Evolutionary conservation across 1,284 basidiomycete species (phyloP), one percentile per base, ranked within the genome.

Genomic region (Ustilago vetiveriae): DNA sequence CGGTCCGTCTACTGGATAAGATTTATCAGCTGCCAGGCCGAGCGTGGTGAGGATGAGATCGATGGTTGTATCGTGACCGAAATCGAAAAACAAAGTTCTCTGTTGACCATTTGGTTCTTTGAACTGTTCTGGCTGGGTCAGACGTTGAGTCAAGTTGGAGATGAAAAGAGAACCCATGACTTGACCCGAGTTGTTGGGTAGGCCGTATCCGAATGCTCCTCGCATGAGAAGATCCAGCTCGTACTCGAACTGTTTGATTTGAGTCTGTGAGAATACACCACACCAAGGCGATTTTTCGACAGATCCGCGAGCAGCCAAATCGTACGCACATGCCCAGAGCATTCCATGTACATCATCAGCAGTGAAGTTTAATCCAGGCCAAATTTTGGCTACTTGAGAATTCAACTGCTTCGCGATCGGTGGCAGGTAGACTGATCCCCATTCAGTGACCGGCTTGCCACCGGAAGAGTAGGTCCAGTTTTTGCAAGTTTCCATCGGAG

Each of bases 51-150:
- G 71, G 24, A 83, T 83, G 27, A 85, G 51, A 62, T 86, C 84
- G 64, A 86, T 84, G n/a, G 83, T 85, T 6, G 83, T 85, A 56
- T 86, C 85, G 65, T 86, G 85, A 2, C 83, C 85, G 66, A 86
- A 86, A 73, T 86, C 84, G 46, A 87, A 76, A 23, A 40, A 45
- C 11, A 50, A 19, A 16, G 32, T 62, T 21, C 45, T 40, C 10
- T 45, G 50, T 3, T 35, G n/a, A 6, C 62, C 62, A 26, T 53
- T 38, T 1, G 50, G 42, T 9, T 58, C 62, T 9, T 48, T 53
- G 21, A 58, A 65, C 17, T 10, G 9, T 11, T 54, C 36, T 8
- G 44, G 41, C 6, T 46, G 22, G 4, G 65, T 79, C 36, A 47
- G 82, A 81, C 84, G 82, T 26, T 85, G 82, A n/a, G 85, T 81